These are phyloP conservation scores for Vanrija pseudolonga DNA, from an alignment of 1,284 basidiomycete genomes.

Conservation along the genomic window DNA sequence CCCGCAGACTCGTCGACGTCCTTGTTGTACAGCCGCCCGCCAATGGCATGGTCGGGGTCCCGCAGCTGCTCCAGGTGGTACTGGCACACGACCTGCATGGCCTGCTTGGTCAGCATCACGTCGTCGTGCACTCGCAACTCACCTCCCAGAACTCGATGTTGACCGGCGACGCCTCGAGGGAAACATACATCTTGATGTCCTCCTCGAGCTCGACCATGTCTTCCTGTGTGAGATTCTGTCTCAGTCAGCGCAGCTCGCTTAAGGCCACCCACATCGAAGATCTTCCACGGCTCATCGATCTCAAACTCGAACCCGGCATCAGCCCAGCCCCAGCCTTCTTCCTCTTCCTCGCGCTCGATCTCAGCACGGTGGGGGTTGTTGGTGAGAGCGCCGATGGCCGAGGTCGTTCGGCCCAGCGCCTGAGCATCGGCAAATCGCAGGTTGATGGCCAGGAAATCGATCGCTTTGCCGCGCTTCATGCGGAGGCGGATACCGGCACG, in stretches of 20 bases:
- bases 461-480: constrained; percentile 92
- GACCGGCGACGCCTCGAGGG: constrained; percentile 74
- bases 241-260: background rate
- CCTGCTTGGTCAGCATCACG: constrained; percentile 51
- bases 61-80: constrained; percentile 78
- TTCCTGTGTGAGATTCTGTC: constrained; percentile 73
- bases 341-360: constrained; percentile 56
- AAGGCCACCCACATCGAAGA: constrained; percentile 71
- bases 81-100: constrained; percentile 96
- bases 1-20: constrained; percentile 39
- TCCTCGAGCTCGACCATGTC: constrained; percentile 91
- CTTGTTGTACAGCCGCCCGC: constrained; percentile 34
- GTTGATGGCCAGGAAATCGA: constrained; percentile 91
- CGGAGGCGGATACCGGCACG: constrained; percentile 90
- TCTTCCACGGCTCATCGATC: constrained; percentile 94
- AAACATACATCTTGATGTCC: constrained; percentile 89
- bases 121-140: constrained; percentile 53
- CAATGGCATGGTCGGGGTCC: constrained; percentile 49
- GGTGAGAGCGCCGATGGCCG: constrained; percentile 37
- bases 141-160: constrained; percentile 94
- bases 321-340: constrained; percentile 64
- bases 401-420: constrained; percentile 48
- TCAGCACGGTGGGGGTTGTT: constrained; percentile 31
- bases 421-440: constrained; percentile 70
- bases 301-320: constrained; percentile 93